These are phyloP conservation scores for Thalassiosira ordinaria DNA, from an alignment of 352 stramenopile genomes.

Conservation along the genomic window DNA sequence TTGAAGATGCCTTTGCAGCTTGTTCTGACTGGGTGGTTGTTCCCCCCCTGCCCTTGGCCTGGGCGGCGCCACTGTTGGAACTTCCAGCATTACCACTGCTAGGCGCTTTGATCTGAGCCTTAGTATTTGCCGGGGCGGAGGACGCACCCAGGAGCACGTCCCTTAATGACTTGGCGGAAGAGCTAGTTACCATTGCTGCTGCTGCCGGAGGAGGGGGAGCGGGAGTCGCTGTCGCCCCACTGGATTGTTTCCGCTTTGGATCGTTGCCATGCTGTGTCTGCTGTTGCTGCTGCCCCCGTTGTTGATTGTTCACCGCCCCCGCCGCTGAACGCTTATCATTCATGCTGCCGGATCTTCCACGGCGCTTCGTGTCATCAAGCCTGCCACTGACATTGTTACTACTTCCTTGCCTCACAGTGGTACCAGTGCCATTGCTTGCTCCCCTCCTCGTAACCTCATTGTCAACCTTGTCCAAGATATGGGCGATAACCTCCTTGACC, in stretches of 20 bases:
- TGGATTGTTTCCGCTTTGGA: constrained; percentile 27
- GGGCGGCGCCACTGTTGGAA: background rate
- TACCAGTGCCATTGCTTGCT: no score
- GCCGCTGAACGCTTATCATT: constrained; percentile 7
- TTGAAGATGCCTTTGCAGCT: constrained; percentile 27
- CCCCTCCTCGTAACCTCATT: constrained; percentile 23
- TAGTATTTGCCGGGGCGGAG: background rate
- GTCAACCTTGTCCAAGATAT: constrained; percentile 46
- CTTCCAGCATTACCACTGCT: background rate
- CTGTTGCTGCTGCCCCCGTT: constrained; percentile 2
- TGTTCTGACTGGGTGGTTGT: background rate
- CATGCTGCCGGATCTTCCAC: background rate
- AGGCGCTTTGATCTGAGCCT: background rate
- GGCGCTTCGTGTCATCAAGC: constrained; percentile 15
- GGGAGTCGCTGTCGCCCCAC: background rate
- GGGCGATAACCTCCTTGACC: constrained; percentile 43
- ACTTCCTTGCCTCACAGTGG: background rate
- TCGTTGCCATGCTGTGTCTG: constrained; percentile 21
- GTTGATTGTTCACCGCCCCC: background rate
- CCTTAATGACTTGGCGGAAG: constrained; percentile 18
- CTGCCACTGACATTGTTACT: constrained; percentile 11
- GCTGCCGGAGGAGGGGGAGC: background rate
- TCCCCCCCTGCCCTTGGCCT: constrained; percentile 14
- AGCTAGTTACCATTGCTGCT: constrained; percentile 4
- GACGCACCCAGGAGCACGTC: constrained; percentile 35